These are phyloP conservation scores for Fraxinus velutina DNA, from an alignment of 305 asterid species.

Conservation along the genomic window DNA sequence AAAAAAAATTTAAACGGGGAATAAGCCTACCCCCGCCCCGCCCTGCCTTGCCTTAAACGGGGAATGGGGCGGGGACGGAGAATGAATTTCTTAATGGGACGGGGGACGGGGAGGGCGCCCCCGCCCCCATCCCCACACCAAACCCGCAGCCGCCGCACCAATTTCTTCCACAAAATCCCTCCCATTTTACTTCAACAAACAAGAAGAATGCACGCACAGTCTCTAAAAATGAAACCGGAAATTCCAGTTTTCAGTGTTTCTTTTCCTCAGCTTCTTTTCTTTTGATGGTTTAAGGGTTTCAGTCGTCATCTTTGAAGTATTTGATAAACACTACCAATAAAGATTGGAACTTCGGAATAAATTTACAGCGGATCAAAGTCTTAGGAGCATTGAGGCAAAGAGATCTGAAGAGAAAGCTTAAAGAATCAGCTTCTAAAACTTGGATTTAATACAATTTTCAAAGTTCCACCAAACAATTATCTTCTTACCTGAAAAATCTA, in stretches of 20 bases:
- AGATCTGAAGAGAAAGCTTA: constrained; percentile 22
- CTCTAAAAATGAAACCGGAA: not conserved
- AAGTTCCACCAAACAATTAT: not conserved
- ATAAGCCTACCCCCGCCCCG: no score
- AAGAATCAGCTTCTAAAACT: constrained; percentile 11
- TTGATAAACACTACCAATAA: not conserved
- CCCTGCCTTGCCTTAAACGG: no score
- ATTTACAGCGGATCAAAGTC: constrained; percentile 12
- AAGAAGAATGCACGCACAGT: not conserved
- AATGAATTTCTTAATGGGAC: no score
- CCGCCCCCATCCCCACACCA: no score
- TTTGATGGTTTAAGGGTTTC: constrained; percentile 35
- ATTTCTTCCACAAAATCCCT: no score
- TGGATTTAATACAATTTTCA: constrained; percentile 3
- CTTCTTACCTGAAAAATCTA: not conserved
- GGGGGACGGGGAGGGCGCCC: no score
- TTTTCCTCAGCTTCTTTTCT: constrained; percentile 58
- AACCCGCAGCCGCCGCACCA: no score
- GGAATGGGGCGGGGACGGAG: no score
- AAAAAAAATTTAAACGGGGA: no score
- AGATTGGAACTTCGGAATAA: constrained; percentile 4
- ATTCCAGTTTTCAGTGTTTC: constrained; percentile 27
- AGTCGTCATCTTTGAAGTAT: constrained; percentile 50
- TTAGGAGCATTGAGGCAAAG: constrained; percentile 12
- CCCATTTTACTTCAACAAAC: not conserved